These are phyloP conservation scores for Ustulina deusta DNA, from an alignment of 2,329 filamentous ascomycete species.

Conservation along the genomic window DNA sequence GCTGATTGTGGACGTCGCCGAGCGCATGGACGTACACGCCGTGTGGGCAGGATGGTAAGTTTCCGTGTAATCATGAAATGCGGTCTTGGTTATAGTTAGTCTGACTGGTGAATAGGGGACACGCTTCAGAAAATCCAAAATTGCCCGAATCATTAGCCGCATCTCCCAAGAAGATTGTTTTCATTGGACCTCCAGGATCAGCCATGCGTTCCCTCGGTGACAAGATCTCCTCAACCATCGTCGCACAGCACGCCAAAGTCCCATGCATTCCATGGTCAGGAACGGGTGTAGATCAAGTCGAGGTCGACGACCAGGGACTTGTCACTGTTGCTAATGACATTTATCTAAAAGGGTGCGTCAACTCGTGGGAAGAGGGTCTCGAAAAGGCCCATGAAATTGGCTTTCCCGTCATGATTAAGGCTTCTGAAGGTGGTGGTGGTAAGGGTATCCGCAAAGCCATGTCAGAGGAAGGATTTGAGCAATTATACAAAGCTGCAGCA, in stretches of 20 bases:
- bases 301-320: slow-evolving; percentile 83
- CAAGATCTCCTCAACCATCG: slow-evolving; percentile 99
- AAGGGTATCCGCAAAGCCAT: slow-evolving; percentile 99
- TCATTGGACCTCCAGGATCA: slow-evolving; percentile 97
- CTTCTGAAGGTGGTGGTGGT: slow-evolving; percentile 98
- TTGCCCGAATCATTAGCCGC: slow-evolving; percentile 95
- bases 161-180: slow-evolving; percentile 98
- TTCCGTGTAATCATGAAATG: not conserved
- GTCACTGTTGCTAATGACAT: slow-evolving; percentile 89
- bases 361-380: slow-evolving; percentile 89
- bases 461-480: slow-evolving; percentile 83
- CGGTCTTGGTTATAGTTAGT: not conserved
- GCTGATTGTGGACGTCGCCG: slow-evolving; percentile 97
- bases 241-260: slow-evolving; percentile 94
- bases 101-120: slow-evolving; percentile 72
- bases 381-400: slow-evolving; percentile 88
- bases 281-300: slow-evolving; percentile 85
- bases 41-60: slow-evolving; percentile 98
- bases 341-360: slow-evolving; percentile 92
- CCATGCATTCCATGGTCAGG: slow-evolving; percentile 99
- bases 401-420: slow-evolving; percentile 99
- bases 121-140: slow-evolving; percentile 98
- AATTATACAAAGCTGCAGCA: slow-evolving; percentile 93
- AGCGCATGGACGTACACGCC: slow-evolving; percentile 98
- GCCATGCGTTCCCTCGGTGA: slow-evolving; percentile 99